Evolutionary conservation across 768 basidiomycete species (phyloP).

Genomic region (Grammothele lineata): DNA sequence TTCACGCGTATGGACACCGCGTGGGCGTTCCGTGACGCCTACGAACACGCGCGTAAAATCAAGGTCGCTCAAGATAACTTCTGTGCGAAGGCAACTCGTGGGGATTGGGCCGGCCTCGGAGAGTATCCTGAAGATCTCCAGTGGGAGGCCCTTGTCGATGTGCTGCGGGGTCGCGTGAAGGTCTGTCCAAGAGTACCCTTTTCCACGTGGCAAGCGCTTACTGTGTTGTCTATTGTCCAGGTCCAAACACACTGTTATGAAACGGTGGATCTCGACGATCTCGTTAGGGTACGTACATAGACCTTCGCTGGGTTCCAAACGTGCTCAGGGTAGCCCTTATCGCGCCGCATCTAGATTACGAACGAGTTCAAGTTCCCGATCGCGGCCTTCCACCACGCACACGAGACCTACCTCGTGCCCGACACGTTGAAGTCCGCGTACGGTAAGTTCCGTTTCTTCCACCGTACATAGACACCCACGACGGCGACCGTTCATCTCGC

Average conservation of each 20-base stretch:
- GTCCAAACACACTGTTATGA: constrained; percentile 59
- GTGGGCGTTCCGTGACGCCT: constrained; percentile 69
- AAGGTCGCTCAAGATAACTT: constrained; percentile 66
- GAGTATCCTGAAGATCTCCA: constrained; percentile 68
- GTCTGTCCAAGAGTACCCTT: constrained; percentile 34
- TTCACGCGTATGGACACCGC: constrained; percentile 58
- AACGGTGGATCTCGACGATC: constrained; percentile 59
- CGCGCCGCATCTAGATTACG: constrained; percentile 37
- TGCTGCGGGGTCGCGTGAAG: constrained; percentile 74
- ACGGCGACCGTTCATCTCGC: neutral
- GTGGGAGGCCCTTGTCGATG: constrained; percentile 78
- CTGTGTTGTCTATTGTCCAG: constrained; percentile 25
- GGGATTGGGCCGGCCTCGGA: constrained; percentile 43
- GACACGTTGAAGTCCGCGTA: constrained; percentile 73
- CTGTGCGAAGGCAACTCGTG: constrained; percentile 45
- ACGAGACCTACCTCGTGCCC: constrained; percentile 89
- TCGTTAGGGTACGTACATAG: constrained; percentile 30
- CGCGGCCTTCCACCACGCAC: constrained; percentile 82
- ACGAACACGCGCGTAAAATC: constrained; percentile 63
- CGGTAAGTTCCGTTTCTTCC: constrained; percentile 4
- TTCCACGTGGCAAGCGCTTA: neutral
- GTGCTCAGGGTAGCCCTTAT: too few relatives aligned
- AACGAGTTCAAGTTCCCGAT: constrained; percentile 89
- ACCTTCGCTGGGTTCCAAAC: too few relatives aligned
- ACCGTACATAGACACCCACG: neutral